Base-by-base conservation (phyloP, 352 stramenopile genomes). In the Globisporangium paddicum region DNA sequence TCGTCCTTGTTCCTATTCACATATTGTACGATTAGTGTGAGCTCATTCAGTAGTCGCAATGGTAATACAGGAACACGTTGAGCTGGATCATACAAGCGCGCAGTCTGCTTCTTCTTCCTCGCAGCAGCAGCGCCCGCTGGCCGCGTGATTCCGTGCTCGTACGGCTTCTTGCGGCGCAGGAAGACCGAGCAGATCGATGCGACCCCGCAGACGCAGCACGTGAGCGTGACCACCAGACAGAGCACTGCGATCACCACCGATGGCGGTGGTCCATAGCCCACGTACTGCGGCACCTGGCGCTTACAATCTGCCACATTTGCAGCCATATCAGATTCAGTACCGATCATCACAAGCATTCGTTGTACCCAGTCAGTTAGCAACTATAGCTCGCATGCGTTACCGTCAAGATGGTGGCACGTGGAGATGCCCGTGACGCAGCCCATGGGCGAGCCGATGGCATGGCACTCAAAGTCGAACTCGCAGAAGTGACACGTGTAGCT, bases 221-320 rank as follows among this genome's bases (percentile, higher is more conserved):
- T 86, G n/a, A 93, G 55, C 59, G 79, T 91, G 30, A 89, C 77
- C 45, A 95, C 74, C 1, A 95, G 66, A 54, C 79, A 91, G 21
- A 95, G 68, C 60, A 95, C 86, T 3, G 81, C 82, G 50, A 95
- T 87, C 8, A 95, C 86, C 16, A 95, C 86, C 0, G 82, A 89
- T 16, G 79, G 75, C 8, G 86, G 86, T 5, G 86, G 86, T 0
- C 86, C 83, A 42, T 93, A 95, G 57, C 86, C 86, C 35, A 95
- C 82, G 25, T 86, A 67, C 66, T 95, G 78, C 23, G 86, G 80
- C n/a, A 81, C 55, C 9, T 59, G 14, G n/a, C 86, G 79, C 63
- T 90, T 71, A 59, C 86, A 95, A 51, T 95, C 85, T 89, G 52
- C 44, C 23, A 45, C 9, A 14, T 8, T n/a, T n/a, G 3, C 40